Conservation (phyloP, 2,329 filamentous ascomycete species). For the Cladosporium velox region DNA sequence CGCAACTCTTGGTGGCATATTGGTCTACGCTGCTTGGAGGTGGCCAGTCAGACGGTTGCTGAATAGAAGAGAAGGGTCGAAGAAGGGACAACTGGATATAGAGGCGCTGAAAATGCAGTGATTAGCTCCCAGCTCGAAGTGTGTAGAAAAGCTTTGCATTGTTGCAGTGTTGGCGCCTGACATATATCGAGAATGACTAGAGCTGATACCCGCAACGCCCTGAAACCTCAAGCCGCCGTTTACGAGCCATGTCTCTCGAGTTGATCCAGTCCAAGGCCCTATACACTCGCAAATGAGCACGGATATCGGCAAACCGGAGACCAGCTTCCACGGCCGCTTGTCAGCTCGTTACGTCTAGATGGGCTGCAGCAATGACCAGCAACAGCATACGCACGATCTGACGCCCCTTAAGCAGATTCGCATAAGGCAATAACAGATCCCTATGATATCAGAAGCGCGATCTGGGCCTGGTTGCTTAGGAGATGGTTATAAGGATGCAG, state of each 20-base stretch:
- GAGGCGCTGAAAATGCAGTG: no score
- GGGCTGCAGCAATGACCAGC: background rate
- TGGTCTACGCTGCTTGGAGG: no score
- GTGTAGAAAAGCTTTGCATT: no score
- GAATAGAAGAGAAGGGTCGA: no score
- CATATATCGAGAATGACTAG: no score
- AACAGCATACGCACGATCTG: background rate
- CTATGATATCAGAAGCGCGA: background rate
- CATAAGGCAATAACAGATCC: background rate
- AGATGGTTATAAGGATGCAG: background rate
- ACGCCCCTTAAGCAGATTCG: background rate
- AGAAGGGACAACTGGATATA: no score
- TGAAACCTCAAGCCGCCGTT: background rate
- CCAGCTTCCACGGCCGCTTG: constrained; percentile 8
- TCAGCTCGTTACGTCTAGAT: background rate
- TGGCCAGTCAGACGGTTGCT: no score
- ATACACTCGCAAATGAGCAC: background rate
- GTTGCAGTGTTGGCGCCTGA: no score
- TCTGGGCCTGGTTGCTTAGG: background rate
- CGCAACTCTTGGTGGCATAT: no score
- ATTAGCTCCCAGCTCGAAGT: no score
- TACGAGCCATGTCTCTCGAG: background rate
- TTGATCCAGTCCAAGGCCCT: background rate
- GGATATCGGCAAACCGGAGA: constrained; percentile 1
- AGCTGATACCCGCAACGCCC: background rate